Percentiles rank a stretch among this genome's conserved stretches.
phyloP scores from a whole-genome alignment of 257 asterid genomes.

The Plantago major region DNA sequence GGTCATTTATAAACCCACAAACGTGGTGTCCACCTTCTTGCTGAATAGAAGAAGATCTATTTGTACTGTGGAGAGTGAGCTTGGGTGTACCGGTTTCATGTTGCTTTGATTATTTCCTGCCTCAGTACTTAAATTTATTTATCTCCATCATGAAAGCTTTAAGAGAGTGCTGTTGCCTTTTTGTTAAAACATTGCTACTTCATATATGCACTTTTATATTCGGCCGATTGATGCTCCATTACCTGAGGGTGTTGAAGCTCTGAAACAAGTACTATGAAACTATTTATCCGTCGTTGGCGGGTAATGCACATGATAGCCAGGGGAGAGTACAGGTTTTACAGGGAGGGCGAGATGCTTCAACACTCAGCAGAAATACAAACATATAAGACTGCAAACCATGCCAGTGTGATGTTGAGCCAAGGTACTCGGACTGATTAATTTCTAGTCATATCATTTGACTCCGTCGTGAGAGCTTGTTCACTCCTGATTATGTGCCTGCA shows the following conservation, averaged over 20 bases:
- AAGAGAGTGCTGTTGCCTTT: background rate
- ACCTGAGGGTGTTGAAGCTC: conserved; percentile 64
- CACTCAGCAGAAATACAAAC: conserved; percentile 85
- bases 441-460: background rate
- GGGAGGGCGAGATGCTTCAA: conserved; percentile 75
- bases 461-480: background rate
- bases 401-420: conserved; percentile 38
- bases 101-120: background rate
- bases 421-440: conserved; percentile 16
- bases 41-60: too few relatives aligned
- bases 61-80: background rate
- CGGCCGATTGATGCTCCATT: conserved; percentile 74
- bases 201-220: conserved; percentile 11
- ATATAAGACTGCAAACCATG: conserved; percentile 64
- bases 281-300: too few relatives aligned
- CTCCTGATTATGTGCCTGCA: background rate
- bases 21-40: too few relatives aligned
- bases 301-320: too few relatives aligned
- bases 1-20: too few relatives aligned
- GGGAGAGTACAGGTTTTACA: conserved; percentile 69
- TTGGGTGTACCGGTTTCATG: background rate
- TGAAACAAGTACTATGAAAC: conserved; percentile 61
- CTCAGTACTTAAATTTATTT: background rate
- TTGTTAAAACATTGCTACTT: background rate
- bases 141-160: background rate